These are phyloP conservation scores for Flaveria ramosissima DNA, from an alignment of 129 eudicot genomes.

Conservation along the genomic window DNA sequence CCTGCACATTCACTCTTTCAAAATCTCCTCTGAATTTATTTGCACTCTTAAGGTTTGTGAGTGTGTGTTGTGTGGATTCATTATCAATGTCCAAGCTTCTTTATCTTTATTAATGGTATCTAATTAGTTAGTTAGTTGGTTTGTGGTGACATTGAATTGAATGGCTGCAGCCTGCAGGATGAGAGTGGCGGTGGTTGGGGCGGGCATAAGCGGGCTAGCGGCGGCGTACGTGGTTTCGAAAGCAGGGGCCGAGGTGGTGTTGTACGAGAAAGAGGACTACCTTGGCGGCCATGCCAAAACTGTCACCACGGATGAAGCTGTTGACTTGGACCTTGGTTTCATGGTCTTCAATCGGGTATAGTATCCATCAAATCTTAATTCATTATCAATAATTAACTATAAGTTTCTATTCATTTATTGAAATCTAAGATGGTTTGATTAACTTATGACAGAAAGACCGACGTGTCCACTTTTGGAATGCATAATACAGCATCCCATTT, in stretches of 20 bases:
- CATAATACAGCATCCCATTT: slow-evolving; percentile 4
- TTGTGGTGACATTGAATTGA: background rate
- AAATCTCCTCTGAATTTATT: background rate
- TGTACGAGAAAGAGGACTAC: slow-evolving; percentile 79
- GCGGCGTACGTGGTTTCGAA: slow-evolving; percentile 69
- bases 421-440: too few species aligned
- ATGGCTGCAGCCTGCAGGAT: slow-evolving; percentile 29
- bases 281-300: slow-evolving; percentile 95
- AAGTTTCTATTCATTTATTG: too few species aligned
- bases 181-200: slow-evolving; percentile 95
- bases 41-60: background rate
- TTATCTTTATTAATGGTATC: background rate
- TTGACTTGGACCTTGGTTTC: slow-evolving; percentile 75
- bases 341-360: slow-evolving; percentile 88
- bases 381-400: too few species aligned
- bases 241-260: slow-evolving; percentile 64
- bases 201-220: slow-evolving; percentile 76
- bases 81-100: background rate
- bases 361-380: background rate
- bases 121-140: background rate
- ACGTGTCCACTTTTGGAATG: background rate
- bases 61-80: background rate
- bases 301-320: slow-evolving; percentile 47
- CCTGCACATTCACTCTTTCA: too few species aligned
- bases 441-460: too few species aligned